Evolutionary conservation across 2,329 filamentous ascomycete species (phyloP), one percentile per base, ranked within the genome.

Genomic region (Diaporthe citrichinensis): DNA sequence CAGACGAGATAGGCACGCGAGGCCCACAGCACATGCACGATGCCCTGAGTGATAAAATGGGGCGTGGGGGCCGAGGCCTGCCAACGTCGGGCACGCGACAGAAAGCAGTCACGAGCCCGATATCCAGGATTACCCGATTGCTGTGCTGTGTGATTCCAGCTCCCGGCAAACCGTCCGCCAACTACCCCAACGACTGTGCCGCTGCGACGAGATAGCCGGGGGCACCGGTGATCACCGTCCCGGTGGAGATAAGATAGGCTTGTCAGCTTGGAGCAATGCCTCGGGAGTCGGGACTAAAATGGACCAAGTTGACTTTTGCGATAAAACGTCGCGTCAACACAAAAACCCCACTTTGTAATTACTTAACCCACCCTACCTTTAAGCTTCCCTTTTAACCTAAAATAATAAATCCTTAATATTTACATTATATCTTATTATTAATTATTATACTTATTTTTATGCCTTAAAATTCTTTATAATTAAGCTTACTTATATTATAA

Each of bases 221-320:
- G 46, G n/a, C 41, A 44, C 41, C 51, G 46, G 58, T 55, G 46
- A 73, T 73, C 46, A 65, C 71, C 58, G 71, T 61, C 36, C 71
- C 71, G 71, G 58, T 55, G 53, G 34, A 73, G 71, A 73, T 73
- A 65, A 69, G 65, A 55, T 55, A 69, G 34, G 44, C 46, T 28
- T 10, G 23, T 25, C 46, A 53, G 8, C 31, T 39, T 51, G 7
- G n/a, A 36, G 14, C 44, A 25, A n/a, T 8, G 3, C 23, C 46
- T 34, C 44, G 62, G 46, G 44, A 51, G 44, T 36, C 62, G 62
- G 46, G 31, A 14, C 15, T 8, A 46, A 23, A 2, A n/a, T n/a
- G n/a, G n/a, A n/a, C n/a, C n/a, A n/a, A n/a, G n/a, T n/a, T n/a
- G n/a, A n/a, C n/a, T n/a, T n/a, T n/a, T n/a, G n/a, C n/a, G n/a